These are phyloP conservation scores for Benincasa hispida DNA, from an alignment of 306 rosid species.

Conservation along the genomic window DNA sequence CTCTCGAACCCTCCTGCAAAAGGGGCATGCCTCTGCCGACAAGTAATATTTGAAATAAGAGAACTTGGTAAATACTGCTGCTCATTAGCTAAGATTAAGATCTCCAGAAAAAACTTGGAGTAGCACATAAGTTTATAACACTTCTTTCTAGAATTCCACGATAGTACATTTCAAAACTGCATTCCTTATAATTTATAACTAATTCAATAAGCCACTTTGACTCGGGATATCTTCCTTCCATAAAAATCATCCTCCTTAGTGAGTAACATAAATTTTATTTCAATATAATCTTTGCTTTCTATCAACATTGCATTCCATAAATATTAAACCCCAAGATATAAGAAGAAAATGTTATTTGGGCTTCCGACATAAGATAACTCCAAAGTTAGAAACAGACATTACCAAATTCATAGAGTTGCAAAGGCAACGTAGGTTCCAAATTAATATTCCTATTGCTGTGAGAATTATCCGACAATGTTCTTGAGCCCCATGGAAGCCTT, in stretches of 20 bases:
- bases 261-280: background rate
- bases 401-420: slow-evolving; percentile 95
- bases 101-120: background rate
- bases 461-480: slow-evolving; percentile 23
- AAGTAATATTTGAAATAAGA: slow-evolving; percentile 18
- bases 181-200: background rate
- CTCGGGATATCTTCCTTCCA: background rate
- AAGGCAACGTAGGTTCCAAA: slow-evolving; percentile 31
- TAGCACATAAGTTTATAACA: background rate
- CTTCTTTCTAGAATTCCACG: background rate
- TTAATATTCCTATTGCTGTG: slow-evolving; percentile 15
- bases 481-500: slow-evolving; percentile 86
- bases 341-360: background rate
- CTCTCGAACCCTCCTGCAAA: slow-evolving; percentile 94
- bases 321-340: background rate
- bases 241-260: background rate
- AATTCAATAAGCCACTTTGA: background rate
- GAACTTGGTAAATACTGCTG: background rate
- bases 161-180: background rate
- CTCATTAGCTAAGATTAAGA: background rate
- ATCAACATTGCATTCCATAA: background rate
- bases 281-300: background rate
- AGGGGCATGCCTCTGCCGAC: slow-evolving; percentile 93
- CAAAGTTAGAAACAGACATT: slow-evolving; percentile 13
- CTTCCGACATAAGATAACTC: background rate